phyloP scores from a whole-genome alignment of 2,329 filamentous ascomycete species.

The Aspergillus neotritici region DNA sequence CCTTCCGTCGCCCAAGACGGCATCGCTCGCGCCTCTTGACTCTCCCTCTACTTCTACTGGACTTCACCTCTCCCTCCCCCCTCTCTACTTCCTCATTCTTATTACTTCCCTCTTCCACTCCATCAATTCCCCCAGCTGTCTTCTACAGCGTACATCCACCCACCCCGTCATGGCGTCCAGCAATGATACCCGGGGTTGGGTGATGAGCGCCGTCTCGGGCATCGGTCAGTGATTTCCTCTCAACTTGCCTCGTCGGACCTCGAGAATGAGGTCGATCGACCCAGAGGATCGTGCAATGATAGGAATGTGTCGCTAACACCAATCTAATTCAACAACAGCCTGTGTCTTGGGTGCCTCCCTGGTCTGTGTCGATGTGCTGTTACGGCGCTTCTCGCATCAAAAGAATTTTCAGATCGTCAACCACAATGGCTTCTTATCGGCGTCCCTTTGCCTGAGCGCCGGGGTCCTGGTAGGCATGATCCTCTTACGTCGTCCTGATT shows the following conservation, averaged over 20 bases:
- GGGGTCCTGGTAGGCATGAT: slow-evolving; percentile 72
- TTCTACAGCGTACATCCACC: slow-evolving; percentile 1
- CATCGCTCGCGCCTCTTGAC: too few species aligned
- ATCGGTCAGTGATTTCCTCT: slow-evolving; percentile 49
- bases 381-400: slow-evolving; percentile 67
- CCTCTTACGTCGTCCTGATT: too few species aligned
- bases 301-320: not conserved
- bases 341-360: slow-evolving; percentile 69
- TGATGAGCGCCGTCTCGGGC: slow-evolving; percentile 79
- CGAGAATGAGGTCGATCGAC: too few species aligned
- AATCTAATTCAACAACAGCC: slow-evolving; percentile 30
- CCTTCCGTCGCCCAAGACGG: too few species aligned
- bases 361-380: slow-evolving; percentile 77
- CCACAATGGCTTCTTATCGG: slow-evolving; percentile 80
- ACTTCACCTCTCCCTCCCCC: too few species aligned
- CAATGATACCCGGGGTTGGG: slow-evolving; percentile 89
- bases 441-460: slow-evolving; percentile 85
- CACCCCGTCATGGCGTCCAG: slow-evolving; percentile 46
- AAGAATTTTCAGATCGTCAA: slow-evolving; percentile 80
- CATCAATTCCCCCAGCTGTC: not conserved
- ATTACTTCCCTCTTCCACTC: slow-evolving; percentile 2
- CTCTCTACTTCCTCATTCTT: slow-evolving; percentile 1
- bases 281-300: too few species aligned
- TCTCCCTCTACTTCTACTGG: too few species aligned
- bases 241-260: not conserved